Conservation (phyloP, 805 yeast species). For the Spathaspora sp. region DNA sequence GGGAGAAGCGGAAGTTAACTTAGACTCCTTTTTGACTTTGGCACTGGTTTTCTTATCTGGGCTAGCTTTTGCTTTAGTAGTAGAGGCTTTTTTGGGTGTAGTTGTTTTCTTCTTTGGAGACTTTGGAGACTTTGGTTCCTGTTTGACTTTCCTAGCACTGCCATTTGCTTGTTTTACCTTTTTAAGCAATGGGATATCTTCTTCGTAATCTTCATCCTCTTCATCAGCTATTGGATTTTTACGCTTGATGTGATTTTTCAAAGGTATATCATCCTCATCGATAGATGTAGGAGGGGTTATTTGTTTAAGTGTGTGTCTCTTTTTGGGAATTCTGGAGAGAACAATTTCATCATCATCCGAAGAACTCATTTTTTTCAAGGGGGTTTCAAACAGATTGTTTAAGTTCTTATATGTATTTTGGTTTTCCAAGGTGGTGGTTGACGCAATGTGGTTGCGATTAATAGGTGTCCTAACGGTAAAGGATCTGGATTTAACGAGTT, state of each 20-base stretch:
- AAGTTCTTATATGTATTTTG: background rate
- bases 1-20: background rate
- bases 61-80: background rate
- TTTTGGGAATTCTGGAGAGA: slow-evolving; percentile 4
- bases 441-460: background rate
- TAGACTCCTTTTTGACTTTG: slow-evolving; percentile 6
- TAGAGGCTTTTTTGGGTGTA: background rate
- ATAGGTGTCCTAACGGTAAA: background rate
- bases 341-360: slow-evolving; percentile 9
- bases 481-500: background rate
- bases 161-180: slow-evolving; percentile 4
- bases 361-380: slow-evolving; percentile 2
- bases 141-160: slow-evolving; percentile 1
- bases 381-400: background rate
- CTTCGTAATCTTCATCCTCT: slow-evolving; percentile 8
- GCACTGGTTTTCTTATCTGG: background rate
- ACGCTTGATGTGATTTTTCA: background rate
- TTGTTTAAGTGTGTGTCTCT: background rate
- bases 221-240: slow-evolving; percentile 7
- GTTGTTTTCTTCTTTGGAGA: slow-evolving; percentile 1
- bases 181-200: slow-evolving; percentile 8
- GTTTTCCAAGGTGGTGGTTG: background rate
- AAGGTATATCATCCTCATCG: slow-evolving; percentile 6
- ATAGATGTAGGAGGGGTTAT: background rate
- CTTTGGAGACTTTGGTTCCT: background rate